These are phyloP conservation scores for Sclerotinia trifoliorum DNA, from an alignment of 2,329 filamentous ascomycete species.

Conservation along the genomic window DNA sequence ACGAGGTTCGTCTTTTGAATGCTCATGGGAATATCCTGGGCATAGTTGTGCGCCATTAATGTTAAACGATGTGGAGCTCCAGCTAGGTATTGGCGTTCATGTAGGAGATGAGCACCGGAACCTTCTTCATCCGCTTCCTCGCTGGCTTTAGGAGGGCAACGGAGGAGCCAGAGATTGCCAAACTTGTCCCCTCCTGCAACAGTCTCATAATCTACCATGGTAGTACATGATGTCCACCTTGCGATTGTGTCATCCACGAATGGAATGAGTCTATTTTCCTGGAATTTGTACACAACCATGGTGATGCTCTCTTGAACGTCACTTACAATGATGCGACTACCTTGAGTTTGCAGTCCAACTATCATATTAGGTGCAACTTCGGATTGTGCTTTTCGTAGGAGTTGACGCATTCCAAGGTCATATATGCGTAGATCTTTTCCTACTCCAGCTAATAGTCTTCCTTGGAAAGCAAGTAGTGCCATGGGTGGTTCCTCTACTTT, in stretches of 20 bases:
- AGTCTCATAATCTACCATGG: slow-evolving; percentile 98
- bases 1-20: slow-evolving; percentile 88
- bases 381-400: slow-evolving; percentile 87
- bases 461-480: slow-evolving; percentile 91
- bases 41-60: slow-evolving; percentile 84
- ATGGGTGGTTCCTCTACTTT: slow-evolving; percentile 85
- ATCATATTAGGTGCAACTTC: slow-evolving; percentile 80
- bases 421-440: slow-evolving; percentile 82
- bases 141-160: slow-evolving; percentile 81
- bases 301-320: slow-evolving; percentile 91
- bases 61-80: slow-evolving; percentile 82
- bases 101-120: slow-evolving; percentile 83
- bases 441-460: slow-evolving; percentile 80
- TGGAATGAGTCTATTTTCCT: slow-evolving; percentile 86
- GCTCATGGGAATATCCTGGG: slow-evolving; percentile 88
- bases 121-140: slow-evolving; percentile 91
- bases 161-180: slow-evolving; percentile 90
- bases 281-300: slow-evolving; percentile 89
- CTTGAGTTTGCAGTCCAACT: slow-evolving; percentile 83
- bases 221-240: slow-evolving; percentile 84
- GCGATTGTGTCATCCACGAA: slow-evolving; percentile 89
- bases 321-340: slow-evolving; percentile 84
- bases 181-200: slow-evolving; percentile 96
- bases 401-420: slow-evolving; percentile 87
- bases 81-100: slow-evolving; percentile 86